A percentile compares a stretch with the other conserved stretches of the same genome.
These are phyloP conservation scores for Helianthus tuberosus DNA, from an alignment of 129 eudicot genomes.

Conservation along the genomic window DNA sequence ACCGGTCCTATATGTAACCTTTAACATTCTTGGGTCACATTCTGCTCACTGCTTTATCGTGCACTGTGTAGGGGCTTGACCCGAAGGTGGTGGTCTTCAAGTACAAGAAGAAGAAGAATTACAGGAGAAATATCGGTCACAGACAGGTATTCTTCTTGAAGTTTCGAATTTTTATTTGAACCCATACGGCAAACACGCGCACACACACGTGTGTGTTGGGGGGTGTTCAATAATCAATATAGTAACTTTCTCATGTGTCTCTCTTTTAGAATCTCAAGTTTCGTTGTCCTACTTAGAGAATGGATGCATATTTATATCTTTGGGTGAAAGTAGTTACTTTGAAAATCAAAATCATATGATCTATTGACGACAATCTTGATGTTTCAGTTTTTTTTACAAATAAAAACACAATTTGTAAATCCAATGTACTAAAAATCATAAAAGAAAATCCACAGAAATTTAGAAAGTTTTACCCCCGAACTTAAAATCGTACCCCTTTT, in stretches of 20 bases:
- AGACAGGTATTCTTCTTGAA: constrained; percentile 65
- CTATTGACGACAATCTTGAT: neutral
- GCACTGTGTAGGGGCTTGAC: constrained; percentile 56
- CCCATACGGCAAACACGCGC: too few relatives aligned
- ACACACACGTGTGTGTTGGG: too few relatives aligned
- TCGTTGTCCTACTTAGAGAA: too few relatives aligned
- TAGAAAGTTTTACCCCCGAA: neutral
- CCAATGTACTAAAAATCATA: neutral
- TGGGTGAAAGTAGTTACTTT: neutral
- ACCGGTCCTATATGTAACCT: neutral
- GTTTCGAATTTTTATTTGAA: neutral
- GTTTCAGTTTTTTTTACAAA: neutral
- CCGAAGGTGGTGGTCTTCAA: constrained; percentile 85
- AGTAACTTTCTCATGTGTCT: too few relatives aligned
- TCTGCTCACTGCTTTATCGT: constrained; percentile 19
- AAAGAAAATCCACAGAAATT: neutral
- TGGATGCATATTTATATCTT: too few relatives aligned
- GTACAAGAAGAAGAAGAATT: constrained; percentile 91
- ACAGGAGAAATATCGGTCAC: constrained; percentile 87
- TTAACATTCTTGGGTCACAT: neutral
- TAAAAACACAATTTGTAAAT: neutral
- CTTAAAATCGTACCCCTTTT: neutral
- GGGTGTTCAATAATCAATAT: too few relatives aligned
- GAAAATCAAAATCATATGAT: neutral
- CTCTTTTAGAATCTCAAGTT: too few relatives aligned